Conservation (phyloP, 129 eudicot genomes). For the Saussurea involucrata region DNA sequence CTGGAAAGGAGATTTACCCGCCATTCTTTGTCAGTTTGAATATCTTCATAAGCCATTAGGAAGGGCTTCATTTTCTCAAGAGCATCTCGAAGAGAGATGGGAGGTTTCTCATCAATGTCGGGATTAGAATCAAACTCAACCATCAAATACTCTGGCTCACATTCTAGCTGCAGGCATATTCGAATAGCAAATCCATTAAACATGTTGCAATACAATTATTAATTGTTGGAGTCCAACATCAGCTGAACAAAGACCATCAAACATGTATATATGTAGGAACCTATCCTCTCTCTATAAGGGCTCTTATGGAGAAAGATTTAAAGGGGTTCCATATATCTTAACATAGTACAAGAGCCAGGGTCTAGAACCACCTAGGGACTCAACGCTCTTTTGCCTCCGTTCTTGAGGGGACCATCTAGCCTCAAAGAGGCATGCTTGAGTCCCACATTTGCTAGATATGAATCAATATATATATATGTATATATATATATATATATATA, state of each 20-base stretch:
- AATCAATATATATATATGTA: background rate
- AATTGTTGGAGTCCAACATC: background rate
- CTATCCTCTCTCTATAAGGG: background rate
- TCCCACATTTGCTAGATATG: too few relatives aligned
- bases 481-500: too few relatives aligned
- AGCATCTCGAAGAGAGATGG: constrained; percentile 69
- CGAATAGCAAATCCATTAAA: constrained; percentile 4
- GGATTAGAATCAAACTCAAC: constrained; percentile 80
- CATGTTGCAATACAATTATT: background rate
- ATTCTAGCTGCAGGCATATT: constrained; percentile 59
- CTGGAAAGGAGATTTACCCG: constrained; percentile 43
- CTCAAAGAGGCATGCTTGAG: background rate
- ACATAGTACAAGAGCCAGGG: background rate
- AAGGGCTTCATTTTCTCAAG: constrained; percentile 88
- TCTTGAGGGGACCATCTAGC: background rate
- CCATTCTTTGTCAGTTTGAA: constrained; percentile 86
- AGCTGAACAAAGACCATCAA: background rate
- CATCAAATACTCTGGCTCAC: constrained; percentile 86
- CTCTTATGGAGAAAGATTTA: background rate
- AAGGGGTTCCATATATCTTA: background rate
- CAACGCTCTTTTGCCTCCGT: background rate
- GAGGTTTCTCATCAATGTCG: constrained; percentile 86
- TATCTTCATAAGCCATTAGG: constrained; percentile 81
- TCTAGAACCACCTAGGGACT: background rate
- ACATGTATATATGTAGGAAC: background rate